phyloP scores from a whole-genome alignment of 73 alveolate genomes.

The Blepharisma japonicum region DNA sequence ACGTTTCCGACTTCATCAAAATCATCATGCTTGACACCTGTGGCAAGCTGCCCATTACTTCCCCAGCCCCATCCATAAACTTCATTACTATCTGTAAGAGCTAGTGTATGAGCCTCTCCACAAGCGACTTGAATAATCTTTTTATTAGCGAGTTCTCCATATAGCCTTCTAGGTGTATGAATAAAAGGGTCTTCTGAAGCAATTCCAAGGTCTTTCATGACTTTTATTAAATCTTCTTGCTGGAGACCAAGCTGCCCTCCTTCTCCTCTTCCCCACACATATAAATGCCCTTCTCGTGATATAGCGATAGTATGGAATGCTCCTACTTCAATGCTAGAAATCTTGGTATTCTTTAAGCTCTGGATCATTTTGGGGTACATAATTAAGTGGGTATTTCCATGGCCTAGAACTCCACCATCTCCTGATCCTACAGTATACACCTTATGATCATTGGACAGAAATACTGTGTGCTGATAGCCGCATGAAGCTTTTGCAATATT shows the following conservation, averaged over 20 bases:
- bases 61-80: constrained; percentile 87
- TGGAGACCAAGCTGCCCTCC: constrained; percentile 66
- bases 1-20: constrained; percentile 89
- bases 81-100: constrained; percentile 68
- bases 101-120: constrained; percentile 92
- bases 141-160: constrained; percentile 66
- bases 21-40: constrained; percentile 81
- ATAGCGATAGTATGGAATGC: constrained; percentile 85
- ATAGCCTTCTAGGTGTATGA: constrained; percentile 60
- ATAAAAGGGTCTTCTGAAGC: constrained; percentile 47
- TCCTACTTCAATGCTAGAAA: constrained; percentile 81
- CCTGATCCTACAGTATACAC: constrained; percentile 82
- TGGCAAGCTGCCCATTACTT: constrained; percentile 61
- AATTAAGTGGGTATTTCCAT: constrained; percentile 41
- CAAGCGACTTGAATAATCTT: constrained; percentile 81
- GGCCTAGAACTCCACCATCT: constrained; percentile 65
- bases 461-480: constrained; percentile 90
- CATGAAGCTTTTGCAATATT: constrained; percentile 79
- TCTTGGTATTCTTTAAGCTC: constrained; percentile 50
- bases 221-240: constrained; percentile 26
- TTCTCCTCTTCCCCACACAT: constrained; percentile 86
- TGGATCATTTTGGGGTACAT: constrained; percentile 60
- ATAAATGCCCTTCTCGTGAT: constrained; percentile 69
- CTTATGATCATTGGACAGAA: constrained; percentile 66
- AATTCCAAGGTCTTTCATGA: constrained; percentile 37